Evolutionary conservation across 1,139 yeast species (phyloP), one percentile per base, ranked within the genome.

Genomic region (Pichia sp.): DNA sequence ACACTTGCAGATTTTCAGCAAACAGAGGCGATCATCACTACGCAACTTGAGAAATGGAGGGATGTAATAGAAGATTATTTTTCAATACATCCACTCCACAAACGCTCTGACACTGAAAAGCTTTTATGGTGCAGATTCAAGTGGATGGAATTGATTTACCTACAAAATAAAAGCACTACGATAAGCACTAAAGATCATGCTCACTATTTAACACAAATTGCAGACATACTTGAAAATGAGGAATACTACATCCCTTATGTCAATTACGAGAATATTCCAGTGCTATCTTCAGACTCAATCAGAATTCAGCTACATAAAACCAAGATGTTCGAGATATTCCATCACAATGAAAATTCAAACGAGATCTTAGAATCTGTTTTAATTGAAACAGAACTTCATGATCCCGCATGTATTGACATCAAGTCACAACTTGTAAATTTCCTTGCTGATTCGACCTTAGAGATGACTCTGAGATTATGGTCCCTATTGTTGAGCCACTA

Each of bases 391-490:
- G 7, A 30, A 31, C n/a, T n/a, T n/a, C n/a, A n/a, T n/a, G n/a
- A n/a, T n/a, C n/a, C n/a, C n/a, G n/a, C n/a, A n/a, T n/a, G n/a
- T n/a, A n/a, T n/a, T 68, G 19, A 53, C 0, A 71, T 69, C 28
- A 63, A 69, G 25, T 45, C 51, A 4, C 74, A 86, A 4, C 76
- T 85, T 53, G 64, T 67, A 19, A 56, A 62, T 14, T 86, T 86
- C 49, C 63, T 91, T 16, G 61, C 63, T 3, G 63, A 64, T 12
- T 77, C 94, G 0, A 74, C 91, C 0, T 64, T 81, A 16, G 80
- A 77, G 26, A 69, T 87, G 58, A 74, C 72, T 38, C 61, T 86
- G 26, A 77, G 77, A 39, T 61, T 91, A 3, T 88, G 97, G 96
- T 73, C 74, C 31, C 67, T 84, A 18, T 62, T 91, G 14, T 67